Base-by-base conservation (phyloP, 148 eudicot genomes). In the Amaranthus cruentus region DNA sequence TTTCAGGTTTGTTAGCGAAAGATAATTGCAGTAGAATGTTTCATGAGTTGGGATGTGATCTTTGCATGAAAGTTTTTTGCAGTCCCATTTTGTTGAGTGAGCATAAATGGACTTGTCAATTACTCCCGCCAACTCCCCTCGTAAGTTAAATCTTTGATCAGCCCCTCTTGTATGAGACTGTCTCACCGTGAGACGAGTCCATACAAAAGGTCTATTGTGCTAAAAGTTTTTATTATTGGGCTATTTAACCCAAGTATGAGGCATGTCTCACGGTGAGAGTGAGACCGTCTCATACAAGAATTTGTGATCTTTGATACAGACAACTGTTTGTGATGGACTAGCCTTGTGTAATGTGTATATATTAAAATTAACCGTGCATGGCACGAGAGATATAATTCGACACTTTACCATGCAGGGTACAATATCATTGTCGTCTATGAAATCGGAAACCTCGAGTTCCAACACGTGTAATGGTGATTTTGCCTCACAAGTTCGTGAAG, bases 11-110 rank as follows among this genome's bases (percentile, higher is more conserved):
- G n/a, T 75, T 84, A 67, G 68, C 91, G 12, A 91, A 87, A 76
- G 83, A 78, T 49, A 72, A 77, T 60, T 88, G 96, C 74, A 84
- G 89, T 58, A 84, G 42, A 71, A 68, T 70, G 62, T 91, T 84
- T 75, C 74, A 83, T 60, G 83, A 85, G 69, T 57, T 75, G 79
- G 91, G 93, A 73, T 91, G 93, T 79, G 78, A 71, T 51, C 80
- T 88, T 69, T 91, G 96, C 81, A 59, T 91, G 84, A 80, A 81
- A 77, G 48, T 84, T 48, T 83, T 88, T 68, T 87, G 81, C 69
- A 87, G 84, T 83, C 58, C 85, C 8, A 59, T 58, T 52, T 55
- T 73, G 67, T 88, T 80, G n/a, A 76, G 83, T 57, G 85, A 83
- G 68, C 96, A 91, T 81, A 80, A 77, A 76, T 79, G 87, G 77